Conservation (phyloP, 495 filamentous ascomycete species). For the Trichodelitschia bisporula region DNA sequence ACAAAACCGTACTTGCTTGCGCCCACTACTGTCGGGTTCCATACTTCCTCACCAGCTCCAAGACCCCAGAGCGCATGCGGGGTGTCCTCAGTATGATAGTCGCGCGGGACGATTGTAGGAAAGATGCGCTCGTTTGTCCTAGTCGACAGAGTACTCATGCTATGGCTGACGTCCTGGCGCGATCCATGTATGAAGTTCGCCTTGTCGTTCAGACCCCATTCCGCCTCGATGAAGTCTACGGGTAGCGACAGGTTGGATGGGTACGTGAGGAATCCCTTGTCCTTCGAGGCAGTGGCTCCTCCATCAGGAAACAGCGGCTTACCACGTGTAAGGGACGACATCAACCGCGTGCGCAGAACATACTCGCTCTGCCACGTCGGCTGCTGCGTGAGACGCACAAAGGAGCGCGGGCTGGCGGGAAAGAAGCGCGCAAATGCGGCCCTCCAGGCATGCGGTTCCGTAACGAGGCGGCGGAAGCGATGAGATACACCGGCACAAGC, state of each 20-base stretch:
- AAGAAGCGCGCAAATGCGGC: slow-evolving; percentile 78
- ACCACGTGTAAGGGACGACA: slow-evolving; percentile 56
- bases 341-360: slow-evolving; percentile 57
- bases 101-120: too few species aligned
- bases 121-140: too few species aligned
- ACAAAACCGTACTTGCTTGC: slow-evolving; percentile 71
- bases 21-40: slow-evolving; percentile 66
- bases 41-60: slow-evolving; percentile 48
- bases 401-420: slow-evolving; percentile 52
- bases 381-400: slow-evolving; percentile 51
- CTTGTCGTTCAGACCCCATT: too few species aligned
- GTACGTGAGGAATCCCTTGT: too few species aligned
- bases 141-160: too few species aligned
- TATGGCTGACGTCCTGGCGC: too few species aligned
- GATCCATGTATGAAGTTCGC: too few species aligned
- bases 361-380: slow-evolving; percentile 89
- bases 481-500: slow-evolving; percentile 60
- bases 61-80: slow-evolving; percentile 55
- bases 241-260: too few species aligned
- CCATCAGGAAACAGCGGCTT: slow-evolving; percentile 39
- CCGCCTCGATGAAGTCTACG: too few species aligned
- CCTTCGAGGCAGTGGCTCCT: too few species aligned
- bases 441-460: slow-evolving; percentile 74
- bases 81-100: too few species aligned
- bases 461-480: slow-evolving; percentile 61